Evolutionary conservation across 805 yeast genomes (phyloP).

Genomic region (Kregervanrija delftensis): DNA sequence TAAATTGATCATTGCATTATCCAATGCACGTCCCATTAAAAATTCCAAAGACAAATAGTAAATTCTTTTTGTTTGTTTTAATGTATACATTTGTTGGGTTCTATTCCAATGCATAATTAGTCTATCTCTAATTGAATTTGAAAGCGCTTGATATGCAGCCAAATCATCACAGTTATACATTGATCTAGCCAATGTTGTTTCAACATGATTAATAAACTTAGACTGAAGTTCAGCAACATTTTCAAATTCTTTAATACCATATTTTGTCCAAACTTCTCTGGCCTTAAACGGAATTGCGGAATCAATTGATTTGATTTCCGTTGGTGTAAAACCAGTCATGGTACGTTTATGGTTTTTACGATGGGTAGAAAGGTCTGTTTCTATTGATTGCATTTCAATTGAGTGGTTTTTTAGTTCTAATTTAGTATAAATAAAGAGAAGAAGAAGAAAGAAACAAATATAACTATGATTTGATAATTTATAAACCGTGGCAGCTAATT

Average conservation of each 20-base stretch:
- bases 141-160: constrained; percentile 90
- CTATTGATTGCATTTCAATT: too few relatives aligned
- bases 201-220: constrained; percentile 77
- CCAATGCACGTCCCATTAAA: constrained; percentile 92
- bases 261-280: constrained; percentile 71
- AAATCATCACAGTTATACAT: constrained; percentile 86
- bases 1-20: constrained; percentile 83
- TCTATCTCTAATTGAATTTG: constrained; percentile 71
- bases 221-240: constrained; percentile 54
- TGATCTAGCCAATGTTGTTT: constrained; percentile 85
- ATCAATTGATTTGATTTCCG: constrained; percentile 79
- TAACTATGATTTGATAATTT: too few relatives aligned
- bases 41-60: constrained; percentile 85
- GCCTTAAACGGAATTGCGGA: constrained; percentile 73
- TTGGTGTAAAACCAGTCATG: constrained; percentile 85
- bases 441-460: too few relatives aligned
- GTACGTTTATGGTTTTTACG: constrained; percentile 53
- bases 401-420: too few relatives aligned
- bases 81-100: constrained; percentile 85
- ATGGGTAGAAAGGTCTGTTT: too few relatives aligned
- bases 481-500: too few relatives aligned
- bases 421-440: too few relatives aligned
- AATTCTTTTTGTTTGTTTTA: constrained; percentile 76
- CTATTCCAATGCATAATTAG: constrained; percentile 84
- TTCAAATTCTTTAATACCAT: constrained; percentile 45